Evolutionary conservation across 176 grass and related monocot species (phyloP), one percentile per base, ranked within the genome.

Genomic region (Musa schizocarpa): DNA sequence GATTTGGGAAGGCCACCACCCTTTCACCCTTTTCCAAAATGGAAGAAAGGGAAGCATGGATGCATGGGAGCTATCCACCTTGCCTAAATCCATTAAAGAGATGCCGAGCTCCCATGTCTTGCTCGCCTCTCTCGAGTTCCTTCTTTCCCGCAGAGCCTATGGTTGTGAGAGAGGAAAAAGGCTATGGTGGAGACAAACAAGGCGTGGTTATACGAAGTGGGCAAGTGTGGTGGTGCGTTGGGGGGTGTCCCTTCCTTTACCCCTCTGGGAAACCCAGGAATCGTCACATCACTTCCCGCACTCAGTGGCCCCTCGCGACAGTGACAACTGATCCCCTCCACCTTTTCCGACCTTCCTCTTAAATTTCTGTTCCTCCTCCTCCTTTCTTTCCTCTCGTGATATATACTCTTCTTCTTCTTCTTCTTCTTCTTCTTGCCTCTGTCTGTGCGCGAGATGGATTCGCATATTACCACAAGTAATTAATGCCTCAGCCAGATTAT

Each of bases 201-300:
- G 25, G 22, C 22, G 14, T 11, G 67, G 34, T 50, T 59, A 74
- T 43, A 74, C 73, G 54, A 74, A 74, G 73, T 58, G 25, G 73
- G 73, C 53, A 59, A 74, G 25, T 58, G 73, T 43, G 55, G 23
- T 19, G 23, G 61, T 10, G 61, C 23, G 61, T 19, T 19, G 61
- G 14, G 27, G 54, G 53, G 54, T 17, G 12, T 50, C 54, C 24
- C n/a, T 19, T n/a, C 73, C 26, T 74, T 74, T 74, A 59, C 73
- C 54, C 22, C 10, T 2, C 2, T 74, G 53, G 54, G 73, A 74
- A 74, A 74, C 73, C 54, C 24, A 74, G 73, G 73, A 74, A 74
- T 74, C 23, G 73, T 74, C 73, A 74, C 73, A 74, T 74, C 73
- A 74, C 13, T 58, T 29, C 54, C 13, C 54, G 53, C 73, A 58